These are phyloP conservation scores for Blastocystis sp. DNA, from an alignment of 352 stramenopile genomes.

Conservation along the genomic window DNA sequence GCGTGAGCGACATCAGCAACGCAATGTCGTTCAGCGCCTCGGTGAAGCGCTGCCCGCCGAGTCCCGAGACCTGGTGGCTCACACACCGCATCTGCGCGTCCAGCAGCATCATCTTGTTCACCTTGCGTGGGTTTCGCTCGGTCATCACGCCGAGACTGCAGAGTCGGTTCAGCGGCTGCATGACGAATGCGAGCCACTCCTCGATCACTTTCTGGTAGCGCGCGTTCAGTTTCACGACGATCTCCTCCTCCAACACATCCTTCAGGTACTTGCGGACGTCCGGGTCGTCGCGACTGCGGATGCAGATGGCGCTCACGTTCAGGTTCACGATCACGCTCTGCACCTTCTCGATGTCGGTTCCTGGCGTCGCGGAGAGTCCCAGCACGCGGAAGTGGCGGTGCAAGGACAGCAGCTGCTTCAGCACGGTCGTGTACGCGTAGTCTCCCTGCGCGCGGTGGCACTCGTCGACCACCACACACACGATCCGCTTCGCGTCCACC, in stretches of 20 bases:
- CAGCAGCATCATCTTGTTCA: conserved; percentile 39
- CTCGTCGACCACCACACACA: conserved; percentile 93
- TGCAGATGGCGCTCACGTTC: conserved; percentile 83
- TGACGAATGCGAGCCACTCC: conserved; percentile 32
- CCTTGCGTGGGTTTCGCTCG: conserved; percentile 2
- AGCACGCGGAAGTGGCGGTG: conserved; percentile 77
- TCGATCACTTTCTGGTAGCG: conserved; percentile 18
- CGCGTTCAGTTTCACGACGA: conserved; percentile 61
- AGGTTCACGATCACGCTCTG: conserved; percentile 87
- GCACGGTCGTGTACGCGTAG: conserved; percentile 86
- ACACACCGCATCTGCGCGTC: background rate
- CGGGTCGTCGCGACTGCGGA: conserved; percentile 79
- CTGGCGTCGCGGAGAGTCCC: conserved; percentile 88
- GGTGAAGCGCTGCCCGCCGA: background rate
- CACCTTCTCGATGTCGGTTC: conserved; percentile 82
- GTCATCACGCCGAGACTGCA: background rate
- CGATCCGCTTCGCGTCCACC: conserved; percentile 70
- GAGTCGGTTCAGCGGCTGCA: conserved; percentile 9
- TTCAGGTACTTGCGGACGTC: conserved; percentile 84
- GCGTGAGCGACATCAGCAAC: background rate
- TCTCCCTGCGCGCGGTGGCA: conserved; percentile 87
- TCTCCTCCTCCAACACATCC: conserved; percentile 74
- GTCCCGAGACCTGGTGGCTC: background rate
- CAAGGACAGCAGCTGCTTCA: conserved; percentile 64
- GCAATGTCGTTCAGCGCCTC: conserved; percentile 4